Base-by-base conservation (phyloP, 225 moss, liverwort and hornwort species). In the Pseudoscleropodium purum region DNA sequence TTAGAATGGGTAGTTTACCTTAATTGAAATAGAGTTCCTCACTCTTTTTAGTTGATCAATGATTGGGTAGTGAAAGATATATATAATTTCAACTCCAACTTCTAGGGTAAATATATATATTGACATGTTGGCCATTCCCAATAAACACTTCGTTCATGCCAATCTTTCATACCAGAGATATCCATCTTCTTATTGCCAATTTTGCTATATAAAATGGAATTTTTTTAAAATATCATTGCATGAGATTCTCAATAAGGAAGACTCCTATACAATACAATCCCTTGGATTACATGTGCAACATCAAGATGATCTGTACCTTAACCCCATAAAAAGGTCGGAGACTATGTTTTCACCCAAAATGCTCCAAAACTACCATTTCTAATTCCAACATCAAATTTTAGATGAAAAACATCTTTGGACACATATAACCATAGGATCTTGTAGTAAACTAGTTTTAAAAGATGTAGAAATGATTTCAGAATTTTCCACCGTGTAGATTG, bases 21-120 rank as follows among this genome's bases (percentile, higher is more conserved):
- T 11, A 31, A 13, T 76, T 33, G 12, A 47, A 31, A 43, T 17
- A 2, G 4, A 2, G 1, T 19, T 6, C 7, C 0, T 19, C 11
- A 11, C 7, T 47, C 47, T 47, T 75, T 11, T 18, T 11, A 75
- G 3, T 75, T 19, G 2, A 5, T 45, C 0, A 45, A 0, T 17
- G 18, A 45, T 9, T 29, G 29, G 43, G 9, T 29, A 11, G 20
- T 49, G 7, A 76, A 75, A 49, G 20, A 51, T 34, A 33, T 51
- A 51, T 34, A 33, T 51, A 19, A 3, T 20, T 76, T 0, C 0
- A 49, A 0, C 5, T 43, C 2, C 16, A 2, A 7, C 24, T 7
- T 70, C 2, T 5, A 26, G 1, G 39, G 5, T 41, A 15, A 69
- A 24, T 59, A 37, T 37, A 19, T 21, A 68, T 6, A 12, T 18